Percentiles rank a stretch among this genome's conserved stretches.
Evolutionary conservation across 345 rosid genomes (phyloP).

Genomic region (Lenwebbia sp.): DNA sequence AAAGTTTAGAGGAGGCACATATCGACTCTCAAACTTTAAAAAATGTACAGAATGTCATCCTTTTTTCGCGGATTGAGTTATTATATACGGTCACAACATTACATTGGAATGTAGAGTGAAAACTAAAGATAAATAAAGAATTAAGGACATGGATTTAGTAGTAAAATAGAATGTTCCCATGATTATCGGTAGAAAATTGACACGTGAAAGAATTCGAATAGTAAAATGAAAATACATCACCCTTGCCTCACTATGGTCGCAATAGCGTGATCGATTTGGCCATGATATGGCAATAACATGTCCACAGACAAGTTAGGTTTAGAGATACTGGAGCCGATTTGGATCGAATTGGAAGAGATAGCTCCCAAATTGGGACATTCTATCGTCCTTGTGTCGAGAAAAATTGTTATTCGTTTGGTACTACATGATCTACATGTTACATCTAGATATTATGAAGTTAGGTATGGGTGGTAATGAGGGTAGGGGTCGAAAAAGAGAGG

Average conservation of each 20-base stretch:
- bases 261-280: neutral
- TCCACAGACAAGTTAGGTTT: neutral
- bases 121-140: neutral
- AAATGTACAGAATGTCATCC: neutral
- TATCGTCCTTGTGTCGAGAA: neutral
- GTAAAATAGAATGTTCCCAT: neutral
- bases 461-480: neutral
- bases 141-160: neutral
- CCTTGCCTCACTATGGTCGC: neutral
- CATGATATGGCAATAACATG: neutral
- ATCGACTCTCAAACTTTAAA: neutral
- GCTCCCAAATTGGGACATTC: neutral
- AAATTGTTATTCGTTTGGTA: neutral
- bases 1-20: neutral
- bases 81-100: neutral
- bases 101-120: neutral
- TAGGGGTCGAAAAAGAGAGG: neutral
- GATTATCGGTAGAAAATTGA: neutral
- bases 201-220: neutral
- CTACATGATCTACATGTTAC: neutral
- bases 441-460: neutral
- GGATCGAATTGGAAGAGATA: neutral
- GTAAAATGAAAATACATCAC: neutral
- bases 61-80: neutral
- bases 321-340: neutral